Base-by-base conservation (phyloP, 352 stramenopile species). In the Phytophthora macrochlamydospora region DNA sequence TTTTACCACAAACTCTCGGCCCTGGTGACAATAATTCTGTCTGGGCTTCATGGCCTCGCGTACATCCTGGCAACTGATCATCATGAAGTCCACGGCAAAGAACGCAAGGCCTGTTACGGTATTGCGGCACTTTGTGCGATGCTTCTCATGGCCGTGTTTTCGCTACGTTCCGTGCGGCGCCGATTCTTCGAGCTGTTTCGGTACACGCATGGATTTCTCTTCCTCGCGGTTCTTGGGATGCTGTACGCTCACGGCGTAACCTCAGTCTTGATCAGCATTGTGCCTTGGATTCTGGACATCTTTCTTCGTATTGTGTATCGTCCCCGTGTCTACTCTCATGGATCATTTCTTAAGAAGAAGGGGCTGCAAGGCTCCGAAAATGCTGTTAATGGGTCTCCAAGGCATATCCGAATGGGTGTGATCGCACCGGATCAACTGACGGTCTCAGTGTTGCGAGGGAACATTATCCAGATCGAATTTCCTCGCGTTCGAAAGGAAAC, bases 181-280 rank as follows among this genome's bases (percentile, higher is more conserved):
- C 65, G 62, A 3, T 86, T 81, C 54, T 87, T 84, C 54, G 68
- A 90, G 48, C 48, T 87, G 8, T 90, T 87, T 63, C n/a, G 85
- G 11, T 65, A 73, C 5, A 45, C 56, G 8, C 78, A 87, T 71
- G 85, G 71, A 67, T 28, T 90, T 3, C 61, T 90, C 13, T 82
- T 90, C 67, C 55, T 84, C 32, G 49, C 73, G 7, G 67, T 87
- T 33, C 29, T 86, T 4, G 67, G 76, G 1, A 76, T 87, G 11
- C 61, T 65, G 0, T 44, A 80, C 2, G 76, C 86, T 24, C 81
- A 90, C 40, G 66, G 67, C 42, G 74, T 74, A 24, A 57, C 53
- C 4, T 54, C 72, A 7, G 74, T 64, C 2, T 43, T 84, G 11
- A 44, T 85, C 38, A 71, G 76, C 1, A 60, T 77, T 30, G 65